These are phyloP conservation scores for Aspergillus carlsbadensis DNA, from an alignment of 495 filamentous ascomycete genomes.

Conservation along the genomic window DNA sequence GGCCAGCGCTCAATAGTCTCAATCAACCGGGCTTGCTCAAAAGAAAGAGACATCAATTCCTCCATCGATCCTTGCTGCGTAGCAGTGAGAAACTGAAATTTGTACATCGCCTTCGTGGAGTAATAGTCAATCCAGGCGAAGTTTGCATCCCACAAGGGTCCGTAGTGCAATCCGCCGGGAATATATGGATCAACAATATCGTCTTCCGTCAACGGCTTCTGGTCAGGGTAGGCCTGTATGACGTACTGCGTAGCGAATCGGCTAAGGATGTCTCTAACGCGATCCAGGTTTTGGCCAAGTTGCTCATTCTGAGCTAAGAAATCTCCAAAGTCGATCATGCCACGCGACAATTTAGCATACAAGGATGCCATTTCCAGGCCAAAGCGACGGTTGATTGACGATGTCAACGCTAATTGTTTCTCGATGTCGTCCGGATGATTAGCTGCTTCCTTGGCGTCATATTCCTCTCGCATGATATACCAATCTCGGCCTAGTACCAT, in stretches of 20 bases:
- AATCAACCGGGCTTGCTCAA: conserved; percentile 71
- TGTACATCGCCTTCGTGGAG: conserved; percentile 76
- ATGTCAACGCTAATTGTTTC: conserved; percentile 63
- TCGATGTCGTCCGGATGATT: conserved; percentile 60
- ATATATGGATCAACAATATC: conserved; percentile 73
- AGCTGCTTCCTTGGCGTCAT: conserved; percentile 57
- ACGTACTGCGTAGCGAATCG: conserved; percentile 56
- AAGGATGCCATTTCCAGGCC: conserved; percentile 78
- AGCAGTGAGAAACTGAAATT: conserved; percentile 62
- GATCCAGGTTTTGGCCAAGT: conserved; percentile 52
- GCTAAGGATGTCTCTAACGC: conserved; percentile 58
- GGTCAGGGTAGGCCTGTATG: conserved; percentile 57
- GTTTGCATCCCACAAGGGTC: conserved; percentile 70
- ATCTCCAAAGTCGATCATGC: conserved; percentile 61
- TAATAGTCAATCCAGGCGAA: conserved; percentile 75
- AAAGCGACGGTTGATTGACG: conserved; percentile 67
- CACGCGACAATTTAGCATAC: conserved; percentile 64
- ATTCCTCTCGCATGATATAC: conserved; percentile 66
- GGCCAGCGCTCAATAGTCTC: conserved; percentile 76
- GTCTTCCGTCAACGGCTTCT: conserved; percentile 50
- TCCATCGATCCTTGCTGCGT: conserved; percentile 47
- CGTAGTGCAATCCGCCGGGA: conserved; percentile 63
- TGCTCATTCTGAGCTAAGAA: conserved; percentile 62
- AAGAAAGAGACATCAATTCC: conserved; percentile 59
- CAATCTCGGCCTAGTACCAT: conserved; percentile 75